Evolutionary conservation across 257 asterid species (phyloP).

Genomic region (Eustoma russellianum): DNA sequence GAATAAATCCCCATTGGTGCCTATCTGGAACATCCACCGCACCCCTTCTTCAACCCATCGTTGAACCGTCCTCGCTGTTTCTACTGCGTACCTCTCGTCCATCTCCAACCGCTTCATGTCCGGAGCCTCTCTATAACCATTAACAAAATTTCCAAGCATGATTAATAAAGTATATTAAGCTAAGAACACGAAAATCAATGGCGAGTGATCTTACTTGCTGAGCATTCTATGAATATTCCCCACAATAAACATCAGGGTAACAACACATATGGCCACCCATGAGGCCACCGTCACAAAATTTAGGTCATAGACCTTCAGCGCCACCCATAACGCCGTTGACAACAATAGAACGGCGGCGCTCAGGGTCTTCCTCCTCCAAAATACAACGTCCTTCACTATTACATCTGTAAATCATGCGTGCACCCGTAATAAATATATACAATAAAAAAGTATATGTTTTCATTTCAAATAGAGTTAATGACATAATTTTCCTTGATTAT

Average conservation of each 20-base stretch:
- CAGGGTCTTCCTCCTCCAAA: slow-evolving; percentile 48
- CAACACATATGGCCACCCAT: slow-evolving; percentile 37
- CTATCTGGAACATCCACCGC: slow-evolving; percentile 34
- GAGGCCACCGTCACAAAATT: slow-evolving; percentile 35
- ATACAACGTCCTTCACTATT: slow-evolving; percentile 26
- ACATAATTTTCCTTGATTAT: no score
- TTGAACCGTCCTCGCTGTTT: slow-evolving; percentile 20
- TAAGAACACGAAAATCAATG: not conserved
- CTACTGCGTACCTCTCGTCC: slow-evolving; percentile 28
- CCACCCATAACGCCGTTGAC: slow-evolving; percentile 38
- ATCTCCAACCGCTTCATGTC: slow-evolving; percentile 47
- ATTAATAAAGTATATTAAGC: no score
- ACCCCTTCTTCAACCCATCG: slow-evolving; percentile 22
- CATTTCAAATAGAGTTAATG: no score
- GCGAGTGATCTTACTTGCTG: slow-evolving; percentile 25
- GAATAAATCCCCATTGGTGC: slow-evolving; percentile 40
- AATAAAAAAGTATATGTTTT: no score
- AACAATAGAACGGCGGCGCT: slow-evolving; percentile 22
- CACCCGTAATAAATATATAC: not conserved
- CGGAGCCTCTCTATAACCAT: slow-evolving; percentile 35
- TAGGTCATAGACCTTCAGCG: slow-evolving; percentile 37
- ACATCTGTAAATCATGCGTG: not conserved
- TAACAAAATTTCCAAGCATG: not conserved
- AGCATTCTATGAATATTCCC: slow-evolving; percentile 40
- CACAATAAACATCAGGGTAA: slow-evolving; percentile 34